phyloP scores from a whole-genome alignment of 129 eudicot genomes.

The Helichrysum umbraculigerum region DNA sequence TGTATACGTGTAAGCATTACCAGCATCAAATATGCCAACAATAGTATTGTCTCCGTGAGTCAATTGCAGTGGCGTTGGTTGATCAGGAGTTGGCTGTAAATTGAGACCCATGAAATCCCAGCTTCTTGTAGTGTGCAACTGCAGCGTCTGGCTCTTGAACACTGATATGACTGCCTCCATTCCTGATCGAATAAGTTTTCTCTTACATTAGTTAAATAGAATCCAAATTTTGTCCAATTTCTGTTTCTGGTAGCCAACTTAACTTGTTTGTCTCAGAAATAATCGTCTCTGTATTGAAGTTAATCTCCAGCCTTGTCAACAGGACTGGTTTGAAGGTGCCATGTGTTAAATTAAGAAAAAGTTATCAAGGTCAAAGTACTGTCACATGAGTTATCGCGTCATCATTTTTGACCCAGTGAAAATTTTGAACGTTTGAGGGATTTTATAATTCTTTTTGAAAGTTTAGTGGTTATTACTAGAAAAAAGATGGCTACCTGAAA shows the following conservation, averaged over 20 bases:
- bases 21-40: constrained; percentile 75
- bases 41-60: constrained; percentile 51
- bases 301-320: neutral
- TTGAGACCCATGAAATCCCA: constrained; percentile 86
- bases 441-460: neutral
- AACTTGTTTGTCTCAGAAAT: neutral
- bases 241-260: neutral
- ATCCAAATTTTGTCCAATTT: too few relatives aligned
- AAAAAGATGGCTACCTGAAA: neutral
- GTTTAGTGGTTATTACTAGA: neutral
- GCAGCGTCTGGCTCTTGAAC: constrained; percentile 52
- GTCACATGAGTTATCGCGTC: neutral
- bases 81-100: constrained; percentile 28
- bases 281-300: neutral
- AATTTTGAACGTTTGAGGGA: too few relatives aligned
- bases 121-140: constrained; percentile 76
- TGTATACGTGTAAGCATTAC: constrained; percentile 20
- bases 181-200: constrained; percentile 36
- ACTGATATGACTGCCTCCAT: constrained; percentile 60
- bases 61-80: constrained; percentile 46
- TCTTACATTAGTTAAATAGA: neutral
- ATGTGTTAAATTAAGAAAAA: neutral
- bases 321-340: neutral
- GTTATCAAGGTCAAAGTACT: neutral
- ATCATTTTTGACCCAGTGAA: neutral